phyloP scores from a whole-genome alignment of 345 rosid species.

The Corchorus capsularis region DNA sequence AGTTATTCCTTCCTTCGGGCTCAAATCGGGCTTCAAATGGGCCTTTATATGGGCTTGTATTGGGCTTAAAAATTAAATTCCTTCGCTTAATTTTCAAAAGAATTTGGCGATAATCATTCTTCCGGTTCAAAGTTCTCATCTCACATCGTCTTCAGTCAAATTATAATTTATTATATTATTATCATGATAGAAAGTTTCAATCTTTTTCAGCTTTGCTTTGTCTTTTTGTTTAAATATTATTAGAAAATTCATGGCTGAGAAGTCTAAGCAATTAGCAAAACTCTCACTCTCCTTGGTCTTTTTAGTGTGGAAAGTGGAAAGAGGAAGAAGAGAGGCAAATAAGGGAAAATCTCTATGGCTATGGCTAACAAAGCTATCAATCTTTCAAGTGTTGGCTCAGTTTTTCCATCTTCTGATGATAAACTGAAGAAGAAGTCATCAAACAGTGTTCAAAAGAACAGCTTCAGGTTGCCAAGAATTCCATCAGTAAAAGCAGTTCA shows the following conservation, averaged over 20 bases:
- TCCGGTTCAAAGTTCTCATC: too few relatives aligned
- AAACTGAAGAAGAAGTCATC: conserved; percentile 20
- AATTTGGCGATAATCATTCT: too few relatives aligned
- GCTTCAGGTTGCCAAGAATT: conserved; percentile 7
- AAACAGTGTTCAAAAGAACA: neutral
- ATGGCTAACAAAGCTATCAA: conserved; percentile 15
- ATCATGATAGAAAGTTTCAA: too few relatives aligned
- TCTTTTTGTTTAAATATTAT: neutral
- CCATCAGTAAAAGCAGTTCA: conserved; percentile 38
- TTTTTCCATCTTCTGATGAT: conserved; percentile 7
- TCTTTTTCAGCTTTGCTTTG: too few relatives aligned
- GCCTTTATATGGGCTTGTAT: too few relatives aligned
- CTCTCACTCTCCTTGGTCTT: neutral
- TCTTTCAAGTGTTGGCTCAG: neutral
- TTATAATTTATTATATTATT: too few relatives aligned
- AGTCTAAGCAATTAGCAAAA: neutral
- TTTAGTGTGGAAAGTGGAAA: neutral
- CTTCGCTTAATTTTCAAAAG: too few relatives aligned
- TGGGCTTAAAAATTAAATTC: too few relatives aligned
- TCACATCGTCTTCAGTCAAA: too few relatives aligned
- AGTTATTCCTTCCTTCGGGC: too few relatives aligned
- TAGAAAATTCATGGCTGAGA: neutral
- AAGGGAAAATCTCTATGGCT: conserved; percentile 8
- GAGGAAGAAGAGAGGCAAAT: neutral
- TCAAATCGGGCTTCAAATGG: too few relatives aligned